Percentiles rank a stretch among this genome's conserved stretches.
Evolutionary conservation across 2,329 filamentous ascomycete genomes (phyloP).

Genomic region (Cytospora piceicola): DNA sequence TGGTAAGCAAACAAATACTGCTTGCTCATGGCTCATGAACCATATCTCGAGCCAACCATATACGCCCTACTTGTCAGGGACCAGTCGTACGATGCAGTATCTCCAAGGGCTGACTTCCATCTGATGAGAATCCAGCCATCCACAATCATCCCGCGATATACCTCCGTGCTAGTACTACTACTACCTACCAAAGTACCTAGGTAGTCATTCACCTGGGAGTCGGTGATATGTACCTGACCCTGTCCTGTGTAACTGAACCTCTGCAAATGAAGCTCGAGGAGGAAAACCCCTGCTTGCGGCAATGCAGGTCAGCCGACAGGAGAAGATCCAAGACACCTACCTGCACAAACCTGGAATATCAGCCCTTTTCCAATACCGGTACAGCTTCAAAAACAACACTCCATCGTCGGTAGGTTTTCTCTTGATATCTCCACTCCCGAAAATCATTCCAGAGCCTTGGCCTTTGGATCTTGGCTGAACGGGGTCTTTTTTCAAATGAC

Average conservation of each 20-base stretch:
- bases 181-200: too few relatives aligned
- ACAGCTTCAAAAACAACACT: neutral
- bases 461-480: neutral
- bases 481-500: neutral
- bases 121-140: neutral
- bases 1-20: neutral
- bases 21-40: neutral
- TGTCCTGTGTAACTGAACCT: slow-evolving; percentile 26
- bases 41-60: neutral
- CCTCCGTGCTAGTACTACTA: neutral
- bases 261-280: neutral
- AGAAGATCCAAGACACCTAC: neutral
- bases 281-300: slow-evolving; percentile 4
- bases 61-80: neutral
- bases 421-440: neutral
- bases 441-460: neutral
- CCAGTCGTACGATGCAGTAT: slow-evolving; percentile 21
- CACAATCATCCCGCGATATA: neutral
- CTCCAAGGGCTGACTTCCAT: neutral
- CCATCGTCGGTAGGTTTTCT: neutral
- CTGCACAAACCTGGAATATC: neutral
- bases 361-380: neutral
- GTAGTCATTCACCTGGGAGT: too few relatives aligned
- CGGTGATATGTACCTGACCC: neutral
- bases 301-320: slow-evolving; percentile 1